phyloP scores from a whole-genome alignment of 2,329 filamentous ascomycete species.

The Talaromyces sp. region DNA sequence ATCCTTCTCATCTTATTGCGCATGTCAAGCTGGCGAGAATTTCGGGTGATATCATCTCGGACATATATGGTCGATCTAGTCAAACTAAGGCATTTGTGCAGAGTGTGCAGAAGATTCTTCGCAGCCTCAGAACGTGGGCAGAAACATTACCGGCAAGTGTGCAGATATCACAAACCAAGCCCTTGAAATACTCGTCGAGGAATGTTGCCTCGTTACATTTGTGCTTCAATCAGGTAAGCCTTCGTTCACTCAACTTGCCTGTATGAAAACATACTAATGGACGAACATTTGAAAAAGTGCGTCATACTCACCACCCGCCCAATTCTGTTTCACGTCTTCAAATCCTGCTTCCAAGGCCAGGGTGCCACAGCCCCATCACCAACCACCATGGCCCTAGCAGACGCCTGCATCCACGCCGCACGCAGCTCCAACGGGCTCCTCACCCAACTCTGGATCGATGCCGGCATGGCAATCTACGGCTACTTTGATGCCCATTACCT shows the following conservation, averaged over 20 bases:
- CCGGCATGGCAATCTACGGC: conserved; percentile 21
- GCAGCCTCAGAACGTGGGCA: conserved; percentile 21
- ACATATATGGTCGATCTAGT: conserved; percentile 21
- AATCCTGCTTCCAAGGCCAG: conserved; percentile 20
- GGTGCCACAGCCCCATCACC: conserved; percentile 17
- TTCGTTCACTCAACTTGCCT: neutral
- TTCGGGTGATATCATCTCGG: conserved; percentile 22
- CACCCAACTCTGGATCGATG: conserved; percentile 25
- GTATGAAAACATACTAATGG: neutral
- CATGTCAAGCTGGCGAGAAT: conserved; percentile 22
- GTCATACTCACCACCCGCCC: conserved; percentile 22
- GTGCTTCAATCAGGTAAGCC: conserved; percentile 22
- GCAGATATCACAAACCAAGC: conserved; percentile 17
- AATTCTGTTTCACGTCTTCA: conserved; percentile 22
- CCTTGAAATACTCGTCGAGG: conserved; percentile 18
- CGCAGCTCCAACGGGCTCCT: conserved; percentile 23
- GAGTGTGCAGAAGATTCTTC: conserved; percentile 23
- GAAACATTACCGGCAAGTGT: conserved; percentile 22
- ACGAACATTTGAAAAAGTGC: conserved; percentile 1
- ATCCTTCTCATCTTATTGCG: conserved; percentile 20
- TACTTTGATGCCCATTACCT: conserved; percentile 23
- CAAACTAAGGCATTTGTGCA: conserved; percentile 21
- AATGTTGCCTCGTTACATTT: conserved; percentile 22
- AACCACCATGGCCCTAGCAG: conserved; percentile 22
- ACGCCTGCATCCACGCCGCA: conserved; percentile 22